These are phyloP conservation scores for Nakazawaea sp. DNA, from an alignment of 805 yeast species.

Conservation along the genomic window DNA sequence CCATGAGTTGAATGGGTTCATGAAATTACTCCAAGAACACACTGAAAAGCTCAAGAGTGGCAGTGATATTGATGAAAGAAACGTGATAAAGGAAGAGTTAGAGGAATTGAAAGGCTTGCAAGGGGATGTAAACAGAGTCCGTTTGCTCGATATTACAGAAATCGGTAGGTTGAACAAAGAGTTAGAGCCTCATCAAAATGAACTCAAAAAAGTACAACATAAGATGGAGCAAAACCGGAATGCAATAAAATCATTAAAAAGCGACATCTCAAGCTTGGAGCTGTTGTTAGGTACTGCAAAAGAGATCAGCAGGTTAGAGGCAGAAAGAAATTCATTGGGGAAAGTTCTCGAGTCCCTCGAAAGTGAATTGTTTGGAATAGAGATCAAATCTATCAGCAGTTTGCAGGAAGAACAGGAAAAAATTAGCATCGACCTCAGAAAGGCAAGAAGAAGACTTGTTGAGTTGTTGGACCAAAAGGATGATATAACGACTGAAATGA, in stretches of 20 bases:
- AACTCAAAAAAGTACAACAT: slow-evolving; percentile 5
- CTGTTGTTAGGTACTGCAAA: background rate
- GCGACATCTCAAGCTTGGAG: background rate
- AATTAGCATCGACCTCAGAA: slow-evolving; percentile 31
- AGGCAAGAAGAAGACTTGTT: slow-evolving; percentile 27
- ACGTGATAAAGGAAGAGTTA: slow-evolving; percentile 21
- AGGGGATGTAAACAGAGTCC: slow-evolving; percentile 19
- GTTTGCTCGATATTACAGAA: slow-evolving; percentile 7
- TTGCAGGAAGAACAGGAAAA: slow-evolving; percentile 36
- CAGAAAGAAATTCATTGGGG: slow-evolving; percentile 11
- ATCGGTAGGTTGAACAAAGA: background rate
- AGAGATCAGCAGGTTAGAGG: slow-evolving; percentile 1
- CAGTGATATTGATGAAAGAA: slow-evolving; percentile 16
- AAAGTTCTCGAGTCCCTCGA: slow-evolving; percentile 22
- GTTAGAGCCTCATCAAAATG: background rate
- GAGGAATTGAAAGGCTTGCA: slow-evolving; percentile 20
- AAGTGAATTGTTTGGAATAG: slow-evolving; percentile 24
- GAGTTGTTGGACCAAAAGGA: slow-evolving; percentile 36
- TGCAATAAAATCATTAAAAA: slow-evolving; percentile 23
- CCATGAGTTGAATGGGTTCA: slow-evolving; percentile 15
- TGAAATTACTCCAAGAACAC: slow-evolving; percentile 18
- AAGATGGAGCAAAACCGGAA: background rate
- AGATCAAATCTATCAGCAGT: slow-evolving; percentile 31
- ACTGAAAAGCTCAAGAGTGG: slow-evolving; percentile 15
- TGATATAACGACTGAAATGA: slow-evolving; percentile 32